A percentile compares a stretch with the other conserved stretches of the same genome.
Conservation (phyloP, 805 yeast genomes). For the Metschnikowia rubicola region DNA sequence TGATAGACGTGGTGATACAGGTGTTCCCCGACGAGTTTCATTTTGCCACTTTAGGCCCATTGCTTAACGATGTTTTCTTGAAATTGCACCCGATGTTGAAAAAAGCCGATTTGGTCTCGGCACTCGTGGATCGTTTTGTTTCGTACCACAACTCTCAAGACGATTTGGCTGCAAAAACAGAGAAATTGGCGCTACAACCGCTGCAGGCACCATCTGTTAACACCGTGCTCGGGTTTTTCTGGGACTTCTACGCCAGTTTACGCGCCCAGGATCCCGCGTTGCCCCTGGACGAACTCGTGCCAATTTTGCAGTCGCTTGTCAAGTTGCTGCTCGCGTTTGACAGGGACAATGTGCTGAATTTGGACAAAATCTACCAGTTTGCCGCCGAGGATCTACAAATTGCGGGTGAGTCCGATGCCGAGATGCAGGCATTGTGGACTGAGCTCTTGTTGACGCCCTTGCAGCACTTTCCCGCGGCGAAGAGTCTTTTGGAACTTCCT, state of each 20-base stretch:
- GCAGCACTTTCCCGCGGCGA: constrained; percentile 36
- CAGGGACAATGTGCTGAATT: constrained; percentile 55
- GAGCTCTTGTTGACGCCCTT: constrained; percentile 50
- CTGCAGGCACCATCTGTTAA: constrained; percentile 15
- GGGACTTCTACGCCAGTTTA: constrained; percentile 59
- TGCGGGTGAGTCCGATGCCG: constrained; percentile 6
- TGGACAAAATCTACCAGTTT: constrained; percentile 59
- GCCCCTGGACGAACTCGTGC: constrained; percentile 61
- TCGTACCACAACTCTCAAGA: constrained; percentile 37
- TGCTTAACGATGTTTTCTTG: constrained; percentile 58
- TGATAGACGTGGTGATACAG: constrained; percentile 87
- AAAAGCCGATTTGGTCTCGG: constrained; percentile 59
- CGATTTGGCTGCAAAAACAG: constrained; percentile 22
- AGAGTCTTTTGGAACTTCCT: constrained; percentile 42
- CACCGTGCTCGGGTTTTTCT: constrained; percentile 57
- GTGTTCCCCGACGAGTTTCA: constrained; percentile 95
- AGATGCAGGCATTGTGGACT: constrained; percentile 37
- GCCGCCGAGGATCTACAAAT: constrained; percentile 41
- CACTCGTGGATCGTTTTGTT: constrained; percentile 70
- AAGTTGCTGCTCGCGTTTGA: constrained; percentile 64
- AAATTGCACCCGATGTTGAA: constrained; percentile 69
- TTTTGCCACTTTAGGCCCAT: constrained; percentile 62
- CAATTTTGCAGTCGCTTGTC: constrained; percentile 62
- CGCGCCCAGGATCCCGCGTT: constrained; percentile 59
- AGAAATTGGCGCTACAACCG: neutral